phyloP scores from a whole-genome alignment of 371 early-diverging fungal genomes.

The Lichtheimia ramosa region DNA sequence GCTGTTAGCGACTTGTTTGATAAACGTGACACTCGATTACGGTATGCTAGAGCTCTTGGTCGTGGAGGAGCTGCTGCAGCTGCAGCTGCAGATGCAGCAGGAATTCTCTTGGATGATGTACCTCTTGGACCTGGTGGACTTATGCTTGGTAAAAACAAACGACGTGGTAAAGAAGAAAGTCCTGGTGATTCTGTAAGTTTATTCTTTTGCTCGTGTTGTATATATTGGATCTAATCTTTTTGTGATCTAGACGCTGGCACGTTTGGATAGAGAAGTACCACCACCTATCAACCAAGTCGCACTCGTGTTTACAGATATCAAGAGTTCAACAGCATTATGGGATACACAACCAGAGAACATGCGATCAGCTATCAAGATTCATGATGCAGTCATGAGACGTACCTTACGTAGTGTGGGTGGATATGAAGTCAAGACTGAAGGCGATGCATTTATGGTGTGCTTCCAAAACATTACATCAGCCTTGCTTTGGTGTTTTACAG shows the following conservation, averaged over 20 bases:
- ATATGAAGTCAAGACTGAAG: conserved; percentile 98
- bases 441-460: conserved; percentile 95
- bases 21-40: conserved; percentile 37
- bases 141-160: conserved; percentile 37
- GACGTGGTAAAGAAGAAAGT: conserved; percentile 49
- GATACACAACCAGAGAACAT: conserved; percentile 84
- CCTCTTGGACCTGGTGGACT: conserved; percentile 14
- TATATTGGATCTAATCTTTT: background rate
- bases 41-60: conserved; percentile 22
- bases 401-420: conserved; percentile 84
- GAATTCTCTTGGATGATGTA: conserved; percentile 26
- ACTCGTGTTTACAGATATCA: conserved; percentile 94
- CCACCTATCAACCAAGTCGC: conserved; percentile 87
- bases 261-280: conserved; percentile 76
- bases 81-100: conserved; percentile 16
- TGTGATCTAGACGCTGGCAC: conserved; percentile 47
- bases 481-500: conserved; percentile 87
- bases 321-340: conserved; percentile 92
- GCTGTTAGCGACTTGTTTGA: conserved; percentile 76
- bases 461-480: conserved; percentile 88
- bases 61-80: conserved; percentile 13
- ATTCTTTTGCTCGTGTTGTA: background rate
- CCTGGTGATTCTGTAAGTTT: conserved; percentile 59
- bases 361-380: conserved; percentile 87
- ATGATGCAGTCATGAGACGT: conserved; percentile 84